A percentile compares a stretch with the other conserved stretches of the same genome.
phyloP scores from a whole-genome alignment of 441 rosid genomes.

The Mallotus repandus region DNA sequence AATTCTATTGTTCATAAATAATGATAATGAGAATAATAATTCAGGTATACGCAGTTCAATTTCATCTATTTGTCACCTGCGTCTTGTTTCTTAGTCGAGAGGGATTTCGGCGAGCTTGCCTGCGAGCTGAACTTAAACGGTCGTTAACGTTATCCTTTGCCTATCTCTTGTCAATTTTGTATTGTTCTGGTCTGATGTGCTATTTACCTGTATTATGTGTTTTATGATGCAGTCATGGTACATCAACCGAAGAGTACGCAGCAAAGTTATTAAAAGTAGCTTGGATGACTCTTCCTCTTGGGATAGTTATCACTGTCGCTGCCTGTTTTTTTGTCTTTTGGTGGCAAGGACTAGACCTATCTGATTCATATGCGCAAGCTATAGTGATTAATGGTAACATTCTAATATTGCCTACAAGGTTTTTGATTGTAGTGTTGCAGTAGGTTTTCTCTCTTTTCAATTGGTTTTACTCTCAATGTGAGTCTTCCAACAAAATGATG shows the following conservation, averaged over 20 bases:
- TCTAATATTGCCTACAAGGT: background rate
- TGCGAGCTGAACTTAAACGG: conserved; percentile 79
- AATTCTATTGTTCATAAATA: no score
- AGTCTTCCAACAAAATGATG: no score
- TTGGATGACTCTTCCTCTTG: conserved; percentile 78
- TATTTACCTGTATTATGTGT: background rate
- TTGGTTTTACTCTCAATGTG: background rate
- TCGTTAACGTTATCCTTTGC: background rate
- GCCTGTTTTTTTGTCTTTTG: conserved; percentile 65
- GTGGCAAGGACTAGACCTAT: conserved; percentile 74
- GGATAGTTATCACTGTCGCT: conserved; percentile 54
- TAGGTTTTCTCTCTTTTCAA: background rate
- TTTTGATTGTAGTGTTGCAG: no score
- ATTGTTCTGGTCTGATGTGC: background rate
- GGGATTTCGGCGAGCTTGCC: conserved; percentile 92
- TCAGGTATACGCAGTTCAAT: conserved; percentile 86
- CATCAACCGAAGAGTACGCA: conserved; percentile 39
- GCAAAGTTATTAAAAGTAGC: conserved; percentile 70
- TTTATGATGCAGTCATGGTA: conserved; percentile 48
- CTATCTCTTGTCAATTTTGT: no score
- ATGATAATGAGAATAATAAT: background rate
- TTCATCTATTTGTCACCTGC: conserved; percentile 89
- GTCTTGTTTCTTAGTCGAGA: conserved; percentile 91
- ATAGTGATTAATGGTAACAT: conserved; percentile 76
- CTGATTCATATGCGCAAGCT: conserved; percentile 67